phyloP scores from a whole-genome alignment of 306 rosid genomes.

The Albizia julibrissin region DNA sequence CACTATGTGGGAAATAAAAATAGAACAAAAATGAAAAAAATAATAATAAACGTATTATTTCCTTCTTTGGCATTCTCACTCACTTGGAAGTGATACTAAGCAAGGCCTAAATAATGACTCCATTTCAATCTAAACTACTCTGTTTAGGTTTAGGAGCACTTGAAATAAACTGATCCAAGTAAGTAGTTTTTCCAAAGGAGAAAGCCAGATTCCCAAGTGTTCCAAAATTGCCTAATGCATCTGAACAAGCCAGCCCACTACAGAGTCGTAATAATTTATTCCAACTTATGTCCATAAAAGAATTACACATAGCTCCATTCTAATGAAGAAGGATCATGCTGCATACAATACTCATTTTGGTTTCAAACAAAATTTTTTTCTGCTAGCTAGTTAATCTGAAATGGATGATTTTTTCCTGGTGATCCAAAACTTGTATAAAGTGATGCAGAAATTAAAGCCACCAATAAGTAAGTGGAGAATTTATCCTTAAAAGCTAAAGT shows the following conservation, averaged over 20 bases:
- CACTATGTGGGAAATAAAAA: no score
- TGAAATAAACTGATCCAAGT: no score
- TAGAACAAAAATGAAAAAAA: no score
- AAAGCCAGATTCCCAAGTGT: not conserved
- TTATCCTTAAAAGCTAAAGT: not conserved
- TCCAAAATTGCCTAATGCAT: not conserved
- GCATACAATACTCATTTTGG: not conserved
- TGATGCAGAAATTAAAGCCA: not conserved
- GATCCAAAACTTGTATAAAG: not conserved
- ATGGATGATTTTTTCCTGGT: not conserved
- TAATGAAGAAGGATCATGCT: not conserved
- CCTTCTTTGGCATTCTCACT: no score
- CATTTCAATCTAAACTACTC: not conserved
- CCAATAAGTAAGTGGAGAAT: constrained; percentile 1
- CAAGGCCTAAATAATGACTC: not conserved
- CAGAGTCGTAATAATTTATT: not conserved
- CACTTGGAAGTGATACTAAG: not conserved
- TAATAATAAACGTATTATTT: no score
- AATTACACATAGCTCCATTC: not conserved
- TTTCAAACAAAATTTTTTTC: not conserved
- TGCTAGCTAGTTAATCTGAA: not conserved
- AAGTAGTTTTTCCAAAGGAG: not conserved
- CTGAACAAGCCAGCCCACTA: not conserved
- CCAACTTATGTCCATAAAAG: not conserved
- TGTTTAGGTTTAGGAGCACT: not conserved